Base-by-base conservation (phyloP, 1,284 basidiomycete species). In the Tilletiopsis washingtonensis region DNA sequence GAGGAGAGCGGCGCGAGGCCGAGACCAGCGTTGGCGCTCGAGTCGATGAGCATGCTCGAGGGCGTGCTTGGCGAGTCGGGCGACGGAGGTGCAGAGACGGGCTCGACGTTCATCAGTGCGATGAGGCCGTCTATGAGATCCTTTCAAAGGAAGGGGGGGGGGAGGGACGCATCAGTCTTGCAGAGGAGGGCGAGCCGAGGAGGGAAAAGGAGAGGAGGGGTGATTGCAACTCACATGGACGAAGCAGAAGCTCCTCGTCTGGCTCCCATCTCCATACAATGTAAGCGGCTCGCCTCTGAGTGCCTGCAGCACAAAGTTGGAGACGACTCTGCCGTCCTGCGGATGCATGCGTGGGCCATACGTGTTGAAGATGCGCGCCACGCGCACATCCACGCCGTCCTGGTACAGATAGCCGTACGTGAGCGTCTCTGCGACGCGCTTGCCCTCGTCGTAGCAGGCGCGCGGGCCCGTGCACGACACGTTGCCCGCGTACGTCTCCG, bases 231-330 rank as follows among this genome's bases (percentile, higher is more conserved):
- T 80, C 69, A 87, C 86, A 73, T 88, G 86, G 56, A 88, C 45
- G 40, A 56, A 57, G 49, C 68, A 71, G 82, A 97, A 94, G 17
- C 91, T 96, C 51, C 93, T 85, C 19, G 93, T 97, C 76, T 96
- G 91, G 42, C 78, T 82, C 54, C 93, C 93, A 71, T 97, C 93
- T 45, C 93, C 93, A 76, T 96, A 98, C 42, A 97, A 86, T 43
- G 91, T 94, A 79, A 98, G 83, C 74, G 94, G 86, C 76, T 97
- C 85, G 45, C 90, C 91, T 64, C 85, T 85, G 51, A 98, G 82
- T 7, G 91, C 93, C 69, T 96, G 91, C 49, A 96, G 85, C 71
- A 96, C 93, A 75, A 98, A 96, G 77, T 97, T 97, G 71, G 89
- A 93, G 29, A 98, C 93, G 52, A 98, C 90, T 52, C 93, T 86